Conservation (phyloP, 441 rosid genomes). For the Geranium incanum region DNA sequence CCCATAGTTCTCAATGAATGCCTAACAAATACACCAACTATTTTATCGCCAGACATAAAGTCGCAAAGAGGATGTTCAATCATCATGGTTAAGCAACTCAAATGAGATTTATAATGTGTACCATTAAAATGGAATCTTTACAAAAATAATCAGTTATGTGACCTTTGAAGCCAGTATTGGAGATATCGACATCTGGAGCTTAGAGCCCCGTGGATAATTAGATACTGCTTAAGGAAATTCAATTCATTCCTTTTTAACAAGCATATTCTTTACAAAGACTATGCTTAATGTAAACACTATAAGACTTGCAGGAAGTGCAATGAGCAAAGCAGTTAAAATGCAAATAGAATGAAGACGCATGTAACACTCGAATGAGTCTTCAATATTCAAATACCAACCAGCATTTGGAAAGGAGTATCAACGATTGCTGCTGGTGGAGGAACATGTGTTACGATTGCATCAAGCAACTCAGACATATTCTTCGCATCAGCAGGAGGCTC, state of each 20-base stretch:
- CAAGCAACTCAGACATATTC: slow-evolving; percentile 88
- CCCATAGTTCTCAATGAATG: background rate
- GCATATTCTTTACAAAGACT: background rate
- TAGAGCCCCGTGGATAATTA: background rate
- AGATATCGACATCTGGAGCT: background rate
- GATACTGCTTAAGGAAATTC: background rate
- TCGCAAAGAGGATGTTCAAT: background rate
- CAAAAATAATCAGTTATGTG: background rate
- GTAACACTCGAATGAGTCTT: slow-evolving; percentile 2
- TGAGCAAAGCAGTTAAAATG: background rate
- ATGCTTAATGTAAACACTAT: background rate
- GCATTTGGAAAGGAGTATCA: slow-evolving; percentile 84
- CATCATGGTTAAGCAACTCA: background rate
- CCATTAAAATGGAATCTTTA: background rate
- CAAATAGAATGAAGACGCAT: background rate
- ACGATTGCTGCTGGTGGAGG: slow-evolving; percentile 67
- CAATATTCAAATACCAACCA: slow-evolving; percentile 43
- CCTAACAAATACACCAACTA: background rate
- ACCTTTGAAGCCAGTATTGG: background rate
- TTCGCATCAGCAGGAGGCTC: slow-evolving; percentile 60
- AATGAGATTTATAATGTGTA: background rate
- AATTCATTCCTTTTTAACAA: background rate
- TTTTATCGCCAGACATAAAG: background rate
- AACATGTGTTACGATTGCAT: slow-evolving; percentile 69
- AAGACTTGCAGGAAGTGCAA: background rate